phyloP scores from a whole-genome alignment of 2,329 filamentous ascomycete species.

The Paecilomyces fulvus region DNA sequence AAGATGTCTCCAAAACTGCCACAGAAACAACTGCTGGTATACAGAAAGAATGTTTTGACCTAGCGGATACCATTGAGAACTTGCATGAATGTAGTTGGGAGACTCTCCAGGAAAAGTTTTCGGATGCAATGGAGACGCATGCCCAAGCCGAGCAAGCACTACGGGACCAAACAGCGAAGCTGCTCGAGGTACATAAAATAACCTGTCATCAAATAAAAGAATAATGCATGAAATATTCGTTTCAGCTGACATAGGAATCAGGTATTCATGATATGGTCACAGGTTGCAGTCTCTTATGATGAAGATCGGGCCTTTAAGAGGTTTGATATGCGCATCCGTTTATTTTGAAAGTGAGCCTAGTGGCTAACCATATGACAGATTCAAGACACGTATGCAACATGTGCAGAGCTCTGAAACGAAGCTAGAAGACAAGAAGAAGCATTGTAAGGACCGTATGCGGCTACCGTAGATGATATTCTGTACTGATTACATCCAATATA shows the following conservation, averaged over 20 bases:
- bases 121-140: conserved; percentile 55
- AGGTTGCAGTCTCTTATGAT: conserved; percentile 63
- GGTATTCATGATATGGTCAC: conserved; percentile 75
- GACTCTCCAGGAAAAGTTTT: conserved; percentile 63
- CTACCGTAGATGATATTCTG: conserved; percentile 1
- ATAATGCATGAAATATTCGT: not conserved
- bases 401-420: conserved; percentile 66
- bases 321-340: conserved; percentile 32
- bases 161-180: conserved; percentile 55
- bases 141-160: conserved; percentile 57
- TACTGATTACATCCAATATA: conserved; percentile 15
- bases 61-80: conserved; percentile 26
- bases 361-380: conserved; percentile 34
- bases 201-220: not conserved
- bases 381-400: conserved; percentile 70
- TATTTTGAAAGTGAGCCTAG: not conserved
- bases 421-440: conserved; percentile 65
- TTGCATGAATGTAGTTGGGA: conserved; percentile 65
- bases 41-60: not conserved
- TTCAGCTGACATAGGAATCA: conserved; percentile 26
- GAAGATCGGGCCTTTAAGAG: conserved; percentile 69
- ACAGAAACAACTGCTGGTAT: not conserved
- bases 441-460: conserved; percentile 54
- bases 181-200: conserved; percentile 50
- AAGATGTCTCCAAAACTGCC: not conserved